Conservation (phyloP, 768 basidiomycete genomes). For the Panellus pusillus region DNA sequence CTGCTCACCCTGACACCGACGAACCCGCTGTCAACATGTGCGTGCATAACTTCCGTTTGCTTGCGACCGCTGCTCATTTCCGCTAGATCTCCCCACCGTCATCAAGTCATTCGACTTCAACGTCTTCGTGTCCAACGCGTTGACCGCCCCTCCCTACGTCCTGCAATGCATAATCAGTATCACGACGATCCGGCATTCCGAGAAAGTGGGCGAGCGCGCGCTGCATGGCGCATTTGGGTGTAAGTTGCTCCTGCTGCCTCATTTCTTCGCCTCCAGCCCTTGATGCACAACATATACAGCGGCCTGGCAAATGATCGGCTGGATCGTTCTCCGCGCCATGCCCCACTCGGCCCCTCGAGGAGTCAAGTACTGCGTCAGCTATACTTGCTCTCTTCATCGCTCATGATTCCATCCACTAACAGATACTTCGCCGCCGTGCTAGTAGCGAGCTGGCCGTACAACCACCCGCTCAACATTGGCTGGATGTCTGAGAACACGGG, state of each 20-base stretch:
- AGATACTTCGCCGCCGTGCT: slow-evolving; percentile 35
- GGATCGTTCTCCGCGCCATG: slow-evolving; percentile 36
- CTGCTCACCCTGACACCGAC: slow-evolving; percentile 38
- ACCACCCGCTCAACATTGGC: slow-evolving; percentile 39
- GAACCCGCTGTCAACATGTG: slow-evolving; percentile 38
- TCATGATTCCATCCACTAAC: not conserved
- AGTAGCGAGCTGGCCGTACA: slow-evolving; percentile 38
- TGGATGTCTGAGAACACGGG: slow-evolving; percentile 43
- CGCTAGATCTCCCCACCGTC: slow-evolving; percentile 37
- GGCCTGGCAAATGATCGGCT: slow-evolving; percentile 38
- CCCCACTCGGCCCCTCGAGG: slow-evolving; percentile 29
- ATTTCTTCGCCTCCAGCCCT: not conserved
- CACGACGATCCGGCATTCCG: slow-evolving; percentile 33
- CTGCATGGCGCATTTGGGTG: slow-evolving; percentile 38
- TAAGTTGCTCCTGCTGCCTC: slow-evolving; percentile 9
- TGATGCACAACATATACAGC: slow-evolving; percentile 22
- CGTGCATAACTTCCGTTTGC: not conserved
- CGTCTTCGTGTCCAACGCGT: slow-evolving; percentile 37
- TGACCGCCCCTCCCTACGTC: slow-evolving; percentile 39
- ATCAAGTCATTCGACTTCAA: slow-evolving; percentile 40
- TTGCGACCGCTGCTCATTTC: not conserved
- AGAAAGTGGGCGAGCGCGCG: slow-evolving; percentile 34
- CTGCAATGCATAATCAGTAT: slow-evolving; percentile 36
- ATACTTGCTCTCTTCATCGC: not conserved
- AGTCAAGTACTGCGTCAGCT: slow-evolving; percentile 23